These are phyloP conservation scores for Pneumocystis canis DNA, from an alignment of 1,139 yeast genomes.

Conservation along the genomic window DNA sequence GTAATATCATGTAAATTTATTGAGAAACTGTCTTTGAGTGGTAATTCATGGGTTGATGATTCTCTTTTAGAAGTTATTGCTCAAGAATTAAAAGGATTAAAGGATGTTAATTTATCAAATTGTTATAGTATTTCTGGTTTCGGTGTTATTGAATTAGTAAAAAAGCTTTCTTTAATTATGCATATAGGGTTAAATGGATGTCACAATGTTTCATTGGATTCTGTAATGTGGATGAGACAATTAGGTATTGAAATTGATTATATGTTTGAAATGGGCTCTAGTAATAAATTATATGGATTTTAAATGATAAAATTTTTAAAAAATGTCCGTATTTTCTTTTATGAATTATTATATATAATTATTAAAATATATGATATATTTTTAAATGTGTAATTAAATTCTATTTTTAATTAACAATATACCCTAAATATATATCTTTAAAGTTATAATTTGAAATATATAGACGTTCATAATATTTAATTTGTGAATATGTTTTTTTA, in stretches of 20 bases:
- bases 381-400: too few species aligned
- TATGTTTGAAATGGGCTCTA: not conserved
- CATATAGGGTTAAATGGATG: not conserved
- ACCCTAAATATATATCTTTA: too few species aligned
- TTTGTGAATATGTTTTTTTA: too few species aligned
- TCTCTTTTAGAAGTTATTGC: not conserved
- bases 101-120: not conserved
- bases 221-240: not conserved
- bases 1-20: not conserved
- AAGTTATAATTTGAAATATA: too few species aligned
- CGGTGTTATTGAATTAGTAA: not conserved
- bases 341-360: too few species aligned
- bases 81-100: not conserved
- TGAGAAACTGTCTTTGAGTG: not conserved
- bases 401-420: too few species aligned
- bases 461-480: too few species aligned
- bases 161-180: not conserved
- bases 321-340: too few species aligned
- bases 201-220: not conserved
- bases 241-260: not conserved
- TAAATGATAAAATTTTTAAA: too few species aligned
- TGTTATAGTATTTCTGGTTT: not conserved
- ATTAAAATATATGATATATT: too few species aligned
- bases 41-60: not conserved
- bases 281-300: not conserved